Evolutionary conservation across 306 rosid species (phyloP), one percentile per base, ranked within the genome.

Genomic region (Crotalaria pallida): DNA sequence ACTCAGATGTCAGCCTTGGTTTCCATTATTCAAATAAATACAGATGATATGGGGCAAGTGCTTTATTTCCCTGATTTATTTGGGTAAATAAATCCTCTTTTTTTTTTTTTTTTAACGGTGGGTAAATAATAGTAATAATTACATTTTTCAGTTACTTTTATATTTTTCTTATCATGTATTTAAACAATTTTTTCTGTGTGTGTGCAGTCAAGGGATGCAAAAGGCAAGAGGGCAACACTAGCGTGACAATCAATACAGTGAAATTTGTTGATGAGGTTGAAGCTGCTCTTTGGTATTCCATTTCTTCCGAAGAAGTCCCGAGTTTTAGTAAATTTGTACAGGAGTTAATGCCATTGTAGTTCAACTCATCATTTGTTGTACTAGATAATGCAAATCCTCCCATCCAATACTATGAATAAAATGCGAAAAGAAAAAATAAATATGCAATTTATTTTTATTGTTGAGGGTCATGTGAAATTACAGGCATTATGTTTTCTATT

Each of bases 161-260:
- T 48, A 9, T 34, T 75, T 57, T 29, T 45, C 67, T 41, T 38
- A 1, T 38, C 12, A 10, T 38, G 3, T 38, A 38, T 38, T 38
- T 38, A 10, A 38, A 36, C 1, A 7, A 7, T 36, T 5, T 36
- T 5, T 36, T 36, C 9, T 1, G 2, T 36, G 55, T 17, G 55
- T 18, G 9, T 49, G 88, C 92, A 90, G 98, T 81, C 95, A 40
- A 94, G 97, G 85, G 96, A 88, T 69, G 81, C 90, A 29, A 94
- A 90, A 77, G 98, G 98, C 77, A 94, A 90, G 89, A 79, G 87
- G 76, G 92, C 97, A 69, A 94, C 98, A 55, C 86, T 94, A 70
- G 98, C 98, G 7, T 93, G 84, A 85, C 16, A 9, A 38, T 31
- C 60, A 60, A 27, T 21, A 49, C 31, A 41, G 56, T 44, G 51